Percentiles rank a stretch among this genome's conserved stretches.
Conservation (phyloP, 192 early-diverging fungal genomes). For the Backusella tuberculispora region DNA sequence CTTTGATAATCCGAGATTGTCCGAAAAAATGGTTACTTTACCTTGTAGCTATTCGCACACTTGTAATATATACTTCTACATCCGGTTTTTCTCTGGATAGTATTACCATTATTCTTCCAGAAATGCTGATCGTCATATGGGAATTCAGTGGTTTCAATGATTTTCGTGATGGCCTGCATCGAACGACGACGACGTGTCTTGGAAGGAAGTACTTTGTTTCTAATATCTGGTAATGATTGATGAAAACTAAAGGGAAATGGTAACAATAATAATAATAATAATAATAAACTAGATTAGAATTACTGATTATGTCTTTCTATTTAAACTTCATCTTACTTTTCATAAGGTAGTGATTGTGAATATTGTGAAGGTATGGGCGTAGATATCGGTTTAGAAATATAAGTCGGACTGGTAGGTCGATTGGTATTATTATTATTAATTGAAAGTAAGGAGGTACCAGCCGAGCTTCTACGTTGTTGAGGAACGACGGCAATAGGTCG, state of each 20-base stretch:
- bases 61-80: conserved; percentile 64
- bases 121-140: conserved; percentile 54
- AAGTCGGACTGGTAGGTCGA: not conserved
- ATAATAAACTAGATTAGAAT: not conserved
- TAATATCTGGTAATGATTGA: conserved; percentile 13
- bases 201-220: not conserved
- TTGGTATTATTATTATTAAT: conserved; percentile 12
- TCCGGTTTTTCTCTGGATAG: conserved; percentile 60
- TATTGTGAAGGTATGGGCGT: not conserved
- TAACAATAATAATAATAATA: not conserved
- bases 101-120: conserved; percentile 68
- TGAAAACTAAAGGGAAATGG: not conserved
- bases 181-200: conserved; percentile 46
- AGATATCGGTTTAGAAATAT: not conserved
- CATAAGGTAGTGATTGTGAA: not conserved
- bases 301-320: not conserved
- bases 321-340: not conserved
- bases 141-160: conserved; percentile 54
- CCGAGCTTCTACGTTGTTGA: not conserved
- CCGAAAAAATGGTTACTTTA: conserved; percentile 27
- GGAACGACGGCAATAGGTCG: not conserved
- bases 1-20: not conserved
- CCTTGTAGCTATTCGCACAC: conserved; percentile 58
- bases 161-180: conserved; percentile 63
- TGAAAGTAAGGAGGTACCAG: not conserved